Conservation (phyloP, 306 rosid genomes). For the Sesbania bispinosa region DNA sequence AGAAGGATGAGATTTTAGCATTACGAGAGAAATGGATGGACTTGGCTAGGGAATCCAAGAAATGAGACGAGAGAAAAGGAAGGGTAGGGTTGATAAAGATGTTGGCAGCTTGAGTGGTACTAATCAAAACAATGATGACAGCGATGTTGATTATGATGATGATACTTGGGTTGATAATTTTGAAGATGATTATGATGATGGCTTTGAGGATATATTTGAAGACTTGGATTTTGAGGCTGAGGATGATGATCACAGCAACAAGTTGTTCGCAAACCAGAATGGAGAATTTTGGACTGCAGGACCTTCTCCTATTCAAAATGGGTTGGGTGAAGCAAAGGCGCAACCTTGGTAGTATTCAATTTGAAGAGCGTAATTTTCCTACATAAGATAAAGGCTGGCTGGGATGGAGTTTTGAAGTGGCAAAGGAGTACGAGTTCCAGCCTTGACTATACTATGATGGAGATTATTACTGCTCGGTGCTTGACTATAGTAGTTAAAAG, state of each 20-base stretch:
- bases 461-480: too few species aligned
- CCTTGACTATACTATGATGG: too few species aligned
- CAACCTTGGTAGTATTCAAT: conserved; percentile 71
- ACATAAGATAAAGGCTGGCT: too few species aligned
- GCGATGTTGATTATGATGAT: conserved; percentile 36
- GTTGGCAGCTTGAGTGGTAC: conserved; percentile 25
- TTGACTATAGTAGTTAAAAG: too few species aligned
- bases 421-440: too few species aligned
- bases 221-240: conserved; percentile 45
- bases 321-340: conserved; percentile 27
- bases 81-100: conserved; percentile 15
- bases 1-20: conserved; percentile 53
- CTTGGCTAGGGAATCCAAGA: conserved; percentile 75
- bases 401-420: too few species aligned
- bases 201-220: conserved; percentile 72
- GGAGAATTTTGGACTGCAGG: conserved; percentile 56
- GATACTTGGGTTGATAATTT: conserved; percentile 39
- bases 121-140: conserved; percentile 1
- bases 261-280: conserved; percentile 26
- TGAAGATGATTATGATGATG: conserved; percentile 53
- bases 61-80: conserved; percentile 60
- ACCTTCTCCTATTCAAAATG: conserved; percentile 32
- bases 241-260: conserved; percentile 22
- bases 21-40: conserved; percentile 57
- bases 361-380: too few species aligned